These are phyloP conservation scores for Diaporthe sp. DNA, from an alignment of 2,329 filamentous ascomycete species.

Conservation along the genomic window DNA sequence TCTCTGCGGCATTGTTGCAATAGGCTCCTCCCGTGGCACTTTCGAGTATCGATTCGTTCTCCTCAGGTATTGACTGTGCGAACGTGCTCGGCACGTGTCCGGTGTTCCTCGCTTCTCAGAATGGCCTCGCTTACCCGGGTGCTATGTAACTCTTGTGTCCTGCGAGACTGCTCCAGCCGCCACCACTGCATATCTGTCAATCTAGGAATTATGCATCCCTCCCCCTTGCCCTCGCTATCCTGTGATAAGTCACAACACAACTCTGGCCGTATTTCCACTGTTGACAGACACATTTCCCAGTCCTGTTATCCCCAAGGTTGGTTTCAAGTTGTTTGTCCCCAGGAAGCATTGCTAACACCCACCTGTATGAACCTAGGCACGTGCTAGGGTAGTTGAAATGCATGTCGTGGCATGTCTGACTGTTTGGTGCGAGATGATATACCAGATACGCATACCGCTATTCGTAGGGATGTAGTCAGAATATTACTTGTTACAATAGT, in stretches of 20 bases:
- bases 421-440: background rate
- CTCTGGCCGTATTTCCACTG: background rate
- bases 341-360: too few species aligned
- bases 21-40: background rate
- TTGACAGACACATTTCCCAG: too few species aligned
- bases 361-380: background rate
- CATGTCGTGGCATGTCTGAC: background rate
- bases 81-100: background rate
- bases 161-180: background rate
- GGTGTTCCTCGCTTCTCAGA: background rate
- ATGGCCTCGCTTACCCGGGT: background rate
- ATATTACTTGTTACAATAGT: background rate
- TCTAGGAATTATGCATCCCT: background rate
- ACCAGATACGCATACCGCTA: background rate
- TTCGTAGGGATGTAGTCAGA: background rate
- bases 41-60: background rate
- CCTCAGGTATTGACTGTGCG: background rate
- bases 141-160: background rate
- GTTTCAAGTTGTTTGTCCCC: too few species aligned
- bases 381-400: background rate
- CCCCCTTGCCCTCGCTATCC: background rate
- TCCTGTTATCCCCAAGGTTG: too few species aligned
- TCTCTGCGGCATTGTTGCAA: background rate
- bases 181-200: background rate
- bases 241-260: background rate